Evolutionary conservation across 1,284 basidiomycete genomes (phyloP), one percentile per base, ranked within the genome.

Genomic region (Peniophora sp.): DNA sequence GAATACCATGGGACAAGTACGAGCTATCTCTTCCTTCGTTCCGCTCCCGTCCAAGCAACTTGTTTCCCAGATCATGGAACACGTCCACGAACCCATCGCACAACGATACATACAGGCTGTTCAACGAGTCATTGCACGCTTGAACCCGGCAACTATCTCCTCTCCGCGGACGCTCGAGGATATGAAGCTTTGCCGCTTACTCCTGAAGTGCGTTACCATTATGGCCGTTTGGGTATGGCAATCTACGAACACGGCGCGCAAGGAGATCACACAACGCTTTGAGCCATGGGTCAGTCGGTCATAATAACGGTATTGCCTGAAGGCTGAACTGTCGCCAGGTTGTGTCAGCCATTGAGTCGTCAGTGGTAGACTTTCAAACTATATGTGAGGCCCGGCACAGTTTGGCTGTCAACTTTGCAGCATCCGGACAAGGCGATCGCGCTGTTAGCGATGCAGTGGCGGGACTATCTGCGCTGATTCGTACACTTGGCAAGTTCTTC

Each of bases 401-500:
- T 60, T 63, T 49, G 49, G 59, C 25, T 47, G 58, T 25, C 35
- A 46, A 60, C 10, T 39, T 53, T 12, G 53, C 61, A 10, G 52
- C 52, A 14, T 63, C 69, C 27, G 27, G 27, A 32, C 27, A 32
- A 32, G 27, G 27, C 27, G 27, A 32, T 32, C 27, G 27, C 27
- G 27, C 27, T 6, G 27, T 32, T 12, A 32, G 27, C 27, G 27
- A 32, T 12, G 27, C 27, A 6, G 27, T 32, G 27, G 27, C 27
- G 27, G 27, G 27, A 12, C 27, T 32, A 22, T 83, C 83, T 12
- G 77, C 78, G 45, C 85, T 89, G 59, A 69, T 89, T 38, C 77
- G 75, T 25, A 65, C 78, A 19, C 81, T 88, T 56, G 89, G 88
- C 10, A 90, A 90, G 65, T 80, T 85, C 58, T 91, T 89, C 68